Evolutionary conservation across 352 stramenopile genomes (phyloP), one percentile per base, ranked within the genome.

Genomic region (Phytophthora niederhauseri): DNA sequence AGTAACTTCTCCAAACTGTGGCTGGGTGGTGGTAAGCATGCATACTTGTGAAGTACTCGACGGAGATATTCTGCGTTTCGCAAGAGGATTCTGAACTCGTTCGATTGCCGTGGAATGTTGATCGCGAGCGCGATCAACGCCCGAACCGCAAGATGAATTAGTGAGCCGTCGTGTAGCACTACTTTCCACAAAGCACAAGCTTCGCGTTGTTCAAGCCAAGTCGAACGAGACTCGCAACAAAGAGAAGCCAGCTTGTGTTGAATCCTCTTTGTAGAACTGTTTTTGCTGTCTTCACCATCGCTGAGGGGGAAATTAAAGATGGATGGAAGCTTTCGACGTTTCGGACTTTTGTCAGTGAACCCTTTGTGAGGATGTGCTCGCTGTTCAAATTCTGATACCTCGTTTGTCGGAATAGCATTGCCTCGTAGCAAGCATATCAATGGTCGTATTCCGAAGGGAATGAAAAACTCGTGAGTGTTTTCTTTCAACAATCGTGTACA

Each of bases 321-420:
- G 34, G 78, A 83, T 3, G 76, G 74, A 17, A 84, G 48, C 22
- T 64, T 69, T 54, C 34, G 49, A 3, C 12, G 55, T 51, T 67
- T 72, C 5, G 3, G 28, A 0, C 2, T 54, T 6, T 56, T 63
- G n/a, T 48, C 38, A 41, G 17, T 11, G 6, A 12, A 24, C 0
- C 5, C 6, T 51, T 36, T 55, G n/a, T 24, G 41, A 11, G 11
- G 9, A 3, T 34, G 59, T 34, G 52, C 49, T 5, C 57, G 52
- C 43, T 64, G 65, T 51, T 76, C 48, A 57, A 76, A 70, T 31
- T 89, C 84, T n/a, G 76, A 73, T 12, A 82, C 56, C 72, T 91
- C 84, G 19, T 90, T 77, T 0, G 55, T 62, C 3, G 84, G 84
- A 14, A 91, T n/a, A 2, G 34, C 12, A 5, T 70, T 53, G 20